phyloP scores from a whole-genome alignment of 306 rosid species.

The Dryas octopetala region DNA sequence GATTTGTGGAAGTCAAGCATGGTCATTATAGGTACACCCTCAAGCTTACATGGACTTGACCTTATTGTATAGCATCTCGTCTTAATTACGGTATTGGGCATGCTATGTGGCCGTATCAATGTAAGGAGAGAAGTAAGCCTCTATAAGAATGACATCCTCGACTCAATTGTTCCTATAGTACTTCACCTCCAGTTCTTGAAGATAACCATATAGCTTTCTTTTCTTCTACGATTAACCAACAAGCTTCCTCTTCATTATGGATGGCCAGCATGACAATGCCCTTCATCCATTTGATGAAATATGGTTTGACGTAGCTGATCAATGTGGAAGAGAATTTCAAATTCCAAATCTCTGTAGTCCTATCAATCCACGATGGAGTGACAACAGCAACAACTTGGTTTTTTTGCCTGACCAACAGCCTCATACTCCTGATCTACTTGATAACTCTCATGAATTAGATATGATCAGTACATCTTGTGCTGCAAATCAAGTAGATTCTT shows the following conservation, averaged over 20 bases:
- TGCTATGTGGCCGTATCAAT: background rate
- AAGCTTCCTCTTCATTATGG: background rate
- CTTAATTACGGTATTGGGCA: background rate
- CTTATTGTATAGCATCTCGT: background rate
- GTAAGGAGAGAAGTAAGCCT: too few relatives aligned
- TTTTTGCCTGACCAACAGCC: background rate
- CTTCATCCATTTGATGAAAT: background rate
- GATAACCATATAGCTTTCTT: background rate
- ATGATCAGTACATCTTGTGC: background rate
- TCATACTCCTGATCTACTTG: background rate
- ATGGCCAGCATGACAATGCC: background rate
- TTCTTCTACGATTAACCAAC: background rate
- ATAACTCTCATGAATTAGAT: background rate
- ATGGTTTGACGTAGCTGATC: constrained; percentile 19
- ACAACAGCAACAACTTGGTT: constrained; percentile 1
- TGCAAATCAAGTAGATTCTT: background rate
- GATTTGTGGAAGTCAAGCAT: background rate
- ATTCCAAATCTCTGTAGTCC: constrained; percentile 15
- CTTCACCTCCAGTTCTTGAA: too few relatives aligned
- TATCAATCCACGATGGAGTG: background rate
- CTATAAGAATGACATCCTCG: too few relatives aligned
- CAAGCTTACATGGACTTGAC: background rate
- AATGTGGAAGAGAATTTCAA: constrained; percentile 20
- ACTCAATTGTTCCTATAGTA: too few relatives aligned
- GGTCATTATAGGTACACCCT: background rate